A percentile compares a stretch with the other conserved stretches of the same genome.
Evolutionary conservation across 2,329 filamentous ascomycete genomes (phyloP).

Genomic region (Microdochium nivale): DNA sequence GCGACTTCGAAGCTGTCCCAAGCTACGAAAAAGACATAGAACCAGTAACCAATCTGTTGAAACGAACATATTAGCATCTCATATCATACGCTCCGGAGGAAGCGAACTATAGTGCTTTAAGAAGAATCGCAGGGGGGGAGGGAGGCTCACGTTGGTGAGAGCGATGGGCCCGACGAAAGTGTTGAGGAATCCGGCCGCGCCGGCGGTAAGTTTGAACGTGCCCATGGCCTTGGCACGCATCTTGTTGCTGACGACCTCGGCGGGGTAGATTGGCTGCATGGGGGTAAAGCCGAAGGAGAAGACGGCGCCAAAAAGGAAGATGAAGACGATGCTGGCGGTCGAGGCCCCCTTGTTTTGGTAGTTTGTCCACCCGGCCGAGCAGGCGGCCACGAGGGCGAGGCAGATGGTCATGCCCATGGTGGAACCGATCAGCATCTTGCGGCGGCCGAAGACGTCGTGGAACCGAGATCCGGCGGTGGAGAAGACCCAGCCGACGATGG

Average conservation of each 20-base stretch:
- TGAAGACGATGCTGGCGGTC: conserved; percentile 26
- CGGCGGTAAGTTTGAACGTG: conserved; percentile 23
- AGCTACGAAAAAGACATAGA: conserved; percentile 26
- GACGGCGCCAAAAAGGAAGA: conserved; percentile 27
- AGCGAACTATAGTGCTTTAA: neutral
- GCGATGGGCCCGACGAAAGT: conserved; percentile 22
- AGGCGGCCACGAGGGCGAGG: conserved; percentile 25
- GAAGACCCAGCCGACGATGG: conserved; percentile 27
- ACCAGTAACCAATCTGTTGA: conserved; percentile 22
- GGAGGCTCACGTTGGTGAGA: conserved; percentile 14
- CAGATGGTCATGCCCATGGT: conserved; percentile 26
- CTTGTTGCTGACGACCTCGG: conserved; percentile 26
- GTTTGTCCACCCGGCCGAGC: conserved; percentile 23
- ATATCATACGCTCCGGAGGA: conserved; percentile 6
- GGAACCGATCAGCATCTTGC: conserved; percentile 27
- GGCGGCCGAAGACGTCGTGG: conserved; percentile 29
- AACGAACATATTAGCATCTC: conserved; percentile 2
- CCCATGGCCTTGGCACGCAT: conserved; percentile 29
- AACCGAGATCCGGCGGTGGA: conserved; percentile 26
- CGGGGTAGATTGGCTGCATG: conserved; percentile 27
- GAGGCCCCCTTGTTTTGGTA: conserved; percentile 24
- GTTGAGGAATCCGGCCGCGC: conserved; percentile 26
- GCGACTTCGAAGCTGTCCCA: conserved; percentile 24
- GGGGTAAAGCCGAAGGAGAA: conserved; percentile 25
- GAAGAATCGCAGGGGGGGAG: conserved; percentile 1